Evolutionary conservation across 139 green algal species (phyloP), one percentile per base, ranked within the genome.

Genomic region (Haematococcus lacustris): DNA sequence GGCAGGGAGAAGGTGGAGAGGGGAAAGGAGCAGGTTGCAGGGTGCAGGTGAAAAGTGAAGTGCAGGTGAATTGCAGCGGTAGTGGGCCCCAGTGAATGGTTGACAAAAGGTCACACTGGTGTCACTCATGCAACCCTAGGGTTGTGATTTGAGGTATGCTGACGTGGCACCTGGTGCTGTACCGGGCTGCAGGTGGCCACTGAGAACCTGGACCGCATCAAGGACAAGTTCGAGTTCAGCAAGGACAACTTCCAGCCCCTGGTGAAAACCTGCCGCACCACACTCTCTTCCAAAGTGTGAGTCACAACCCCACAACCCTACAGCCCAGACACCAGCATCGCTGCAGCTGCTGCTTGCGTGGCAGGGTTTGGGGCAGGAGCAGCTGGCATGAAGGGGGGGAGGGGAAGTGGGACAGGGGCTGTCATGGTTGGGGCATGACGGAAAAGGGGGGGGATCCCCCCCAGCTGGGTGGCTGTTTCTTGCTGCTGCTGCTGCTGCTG

Each of bases 251-350:
- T 92, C 9, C 94, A 98, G 88, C 90, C 91, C 1, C 88, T 99
- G 9, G 79, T 99, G 6, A 88, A 96, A 82, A 97, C 93, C 7
- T 99, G 96, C 89, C 98, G 97, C 93, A 99, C 96, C 13, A 98
- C 96, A 2, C 87, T 99, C 2, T 97, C 90, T n/a, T 97, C 89
- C 57, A 99, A 99, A 87, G 97, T 99, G 88, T 97, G 70, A 88
- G 91, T 82, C n/a, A n/a, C n/a, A n/a, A n/a, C n/a, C n/a, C n/a
- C n/a, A n/a, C n/a, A n/a, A n/a, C n/a, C n/a, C n/a, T n/a, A n/a
- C n/a, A n/a, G n/a, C n/a, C n/a, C 47, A 64, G 6, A 28, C 25
- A 13, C 25, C 57, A 35, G 57, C 57, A 28, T 51, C 17, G 32
- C 32, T 50, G 64, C 26, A 41, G 17, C 21, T 70, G 64, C 6